Percentiles rank a stretch among this genome's conserved stretches.
These are phyloP conservation scores for Fusarium sarcochroum DNA, from an alignment of 2,329 filamentous ascomycete genomes.

Conservation along the genomic window DNA sequence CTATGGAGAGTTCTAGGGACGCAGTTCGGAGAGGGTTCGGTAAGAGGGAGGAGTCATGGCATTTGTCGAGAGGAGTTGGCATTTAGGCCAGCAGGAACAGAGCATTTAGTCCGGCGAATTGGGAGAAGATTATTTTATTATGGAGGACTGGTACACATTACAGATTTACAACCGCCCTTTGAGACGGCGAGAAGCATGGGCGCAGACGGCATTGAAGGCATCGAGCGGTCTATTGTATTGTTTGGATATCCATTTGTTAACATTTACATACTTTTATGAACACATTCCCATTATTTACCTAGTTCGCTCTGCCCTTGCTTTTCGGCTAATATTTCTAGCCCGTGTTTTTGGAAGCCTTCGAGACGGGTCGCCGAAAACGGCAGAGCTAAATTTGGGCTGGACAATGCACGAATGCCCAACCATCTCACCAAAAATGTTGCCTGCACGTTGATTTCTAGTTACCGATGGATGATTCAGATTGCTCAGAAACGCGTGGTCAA, in stretches of 20 bases:
- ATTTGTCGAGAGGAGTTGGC: slow-evolving; percentile 41
- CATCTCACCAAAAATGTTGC: slow-evolving; percentile 21
- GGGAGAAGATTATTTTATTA: slow-evolving; percentile 4
- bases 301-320: slow-evolving; percentile 1
- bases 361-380: slow-evolving; percentile 25
- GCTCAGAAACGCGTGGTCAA: slow-evolving; percentile 22
- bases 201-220: slow-evolving; percentile 32
- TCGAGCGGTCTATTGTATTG: slow-evolving; percentile 37
- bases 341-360: background rate
- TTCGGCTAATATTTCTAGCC: slow-evolving; percentile 12
- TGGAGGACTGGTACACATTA: slow-evolving; percentile 26
- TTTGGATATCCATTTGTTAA: slow-evolving; percentile 46
- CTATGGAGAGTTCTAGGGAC: slow-evolving; percentile 29
- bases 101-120: slow-evolving; percentile 26
- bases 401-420: slow-evolving; percentile 46
- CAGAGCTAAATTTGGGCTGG: slow-evolving; percentile 21
- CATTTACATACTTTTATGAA: slow-evolving; percentile 33
- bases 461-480: slow-evolving; percentile 13
- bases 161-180: slow-evolving; percentile 28
- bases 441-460: slow-evolving; percentile 17
- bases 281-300: slow-evolving; percentile 14
- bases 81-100: slow-evolving; percentile 15
- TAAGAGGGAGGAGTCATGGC: slow-evolving; percentile 29
- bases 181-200: slow-evolving; percentile 31
- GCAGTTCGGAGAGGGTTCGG: slow-evolving; percentile 30